phyloP scores from a whole-genome alignment of 2,329 filamentous ascomycete species.

The Rugonectria rugulosa region DNA sequence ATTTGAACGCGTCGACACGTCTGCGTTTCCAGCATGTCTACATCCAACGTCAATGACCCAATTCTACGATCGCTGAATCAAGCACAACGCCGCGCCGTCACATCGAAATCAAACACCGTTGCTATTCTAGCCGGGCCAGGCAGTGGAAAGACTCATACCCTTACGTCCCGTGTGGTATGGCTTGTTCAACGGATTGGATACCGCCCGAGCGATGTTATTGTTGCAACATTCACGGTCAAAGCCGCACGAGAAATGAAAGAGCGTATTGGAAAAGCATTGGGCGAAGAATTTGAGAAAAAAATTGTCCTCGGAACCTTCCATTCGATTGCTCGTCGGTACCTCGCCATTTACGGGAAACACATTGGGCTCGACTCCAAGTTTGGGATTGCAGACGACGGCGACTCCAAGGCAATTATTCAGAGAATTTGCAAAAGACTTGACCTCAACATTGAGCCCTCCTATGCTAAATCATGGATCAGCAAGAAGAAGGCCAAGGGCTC shows the following conservation, averaged over 20 bases:
- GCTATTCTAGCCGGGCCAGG: constrained; percentile 74
- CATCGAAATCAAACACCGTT: constrained; percentile 61
- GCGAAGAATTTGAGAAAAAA: constrained; percentile 75
- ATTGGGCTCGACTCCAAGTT: constrained; percentile 87
- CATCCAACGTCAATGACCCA: constrained; percentile 34
- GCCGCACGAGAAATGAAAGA: constrained; percentile 93
- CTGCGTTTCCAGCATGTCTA: constrained; percentile 39
- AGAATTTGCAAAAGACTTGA: constrained; percentile 81
- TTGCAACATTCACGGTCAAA: constrained; percentile 97
- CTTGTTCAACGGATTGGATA: constrained; percentile 76
- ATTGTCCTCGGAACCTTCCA: constrained; percentile 94
- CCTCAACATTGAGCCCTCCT: constrained; percentile 71
- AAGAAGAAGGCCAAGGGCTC: constrained; percentile 67
- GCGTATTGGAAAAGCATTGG: constrained; percentile 82
- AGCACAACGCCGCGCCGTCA: constrained; percentile 64
- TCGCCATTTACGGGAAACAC: constrained; percentile 82
- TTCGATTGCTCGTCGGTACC: constrained; percentile 86
- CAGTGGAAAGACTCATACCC: constrained; percentile 91
- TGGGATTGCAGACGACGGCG: constrained; percentile 86
- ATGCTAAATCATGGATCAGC: constrained; percentile 79
- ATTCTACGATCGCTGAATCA: constrained; percentile 61
- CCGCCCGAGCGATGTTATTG: constrained; percentile 86
- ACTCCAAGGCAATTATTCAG: constrained; percentile 80
- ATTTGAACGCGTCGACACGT: constrained; percentile 30
- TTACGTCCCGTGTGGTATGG: constrained; percentile 92